These are phyloP conservation scores for Phytophthora tentaculata DNA, from an alignment of 352 stramenopile genomes.

Conservation along the genomic window DNA sequence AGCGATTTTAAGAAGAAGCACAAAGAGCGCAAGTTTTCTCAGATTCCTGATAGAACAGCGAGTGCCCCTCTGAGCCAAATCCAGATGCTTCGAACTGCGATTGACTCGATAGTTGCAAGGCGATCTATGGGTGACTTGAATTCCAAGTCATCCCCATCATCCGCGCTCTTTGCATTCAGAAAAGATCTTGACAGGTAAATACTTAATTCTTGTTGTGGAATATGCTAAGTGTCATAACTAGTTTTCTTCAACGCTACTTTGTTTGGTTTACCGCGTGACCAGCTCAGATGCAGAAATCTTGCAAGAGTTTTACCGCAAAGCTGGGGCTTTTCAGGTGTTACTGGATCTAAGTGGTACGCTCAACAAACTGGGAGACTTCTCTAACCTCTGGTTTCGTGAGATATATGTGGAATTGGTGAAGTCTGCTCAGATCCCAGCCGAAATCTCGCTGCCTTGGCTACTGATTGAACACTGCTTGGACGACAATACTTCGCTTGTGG, in stretches of 20 bases:
- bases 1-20: constrained; percentile 63
- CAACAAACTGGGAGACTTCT: constrained; percentile 62
- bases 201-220: not conserved
- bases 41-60: constrained; percentile 35
- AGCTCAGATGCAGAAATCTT: constrained; percentile 74
- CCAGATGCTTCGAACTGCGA: constrained; percentile 56
- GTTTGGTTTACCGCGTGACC: constrained; percentile 9
- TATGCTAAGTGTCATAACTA: constrained; percentile 2
- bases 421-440: constrained; percentile 81
- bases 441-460: constrained; percentile 85
- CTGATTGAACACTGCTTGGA: constrained; percentile 68
- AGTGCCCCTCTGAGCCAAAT: constrained; percentile 51
- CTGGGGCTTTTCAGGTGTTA: constrained; percentile 55
- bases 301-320: constrained; percentile 57
- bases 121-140: constrained; percentile 67
- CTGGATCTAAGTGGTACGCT: constrained; percentile 62
- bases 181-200: constrained; percentile 81
- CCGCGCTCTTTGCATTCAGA: constrained; percentile 67
- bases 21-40: constrained; percentile 51
- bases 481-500: constrained; percentile 16
- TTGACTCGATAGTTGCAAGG: constrained; percentile 71
- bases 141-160: constrained; percentile 42
- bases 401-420: constrained; percentile 77
- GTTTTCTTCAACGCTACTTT: constrained; percentile 1
- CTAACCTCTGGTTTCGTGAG: constrained; percentile 83